Conservation (phyloP, 805 yeast genomes). For the Candida tammaniensis region DNA sequence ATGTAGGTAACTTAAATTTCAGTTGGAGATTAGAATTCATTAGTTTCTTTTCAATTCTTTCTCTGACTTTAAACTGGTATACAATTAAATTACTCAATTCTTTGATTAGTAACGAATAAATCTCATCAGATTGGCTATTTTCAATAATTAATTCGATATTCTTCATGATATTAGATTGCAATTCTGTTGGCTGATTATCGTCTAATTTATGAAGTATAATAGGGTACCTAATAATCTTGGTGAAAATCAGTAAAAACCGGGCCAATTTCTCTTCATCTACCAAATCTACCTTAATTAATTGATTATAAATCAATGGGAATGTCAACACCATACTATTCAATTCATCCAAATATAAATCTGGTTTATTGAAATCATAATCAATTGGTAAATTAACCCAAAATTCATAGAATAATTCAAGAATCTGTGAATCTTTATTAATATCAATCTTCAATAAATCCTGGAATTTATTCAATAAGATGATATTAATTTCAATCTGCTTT, state of each 20-base stretch:
- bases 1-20: slow-evolving; percentile 55
- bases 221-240: slow-evolving; percentile 70
- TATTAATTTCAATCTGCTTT: slow-evolving; percentile 46
- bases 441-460: slow-evolving; percentile 41
- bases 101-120: slow-evolving; percentile 46
- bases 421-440: slow-evolving; percentile 3
- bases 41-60: slow-evolving; percentile 54
- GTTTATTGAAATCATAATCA: slow-evolving; percentile 40
- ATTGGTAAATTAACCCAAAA: slow-evolving; percentile 49
- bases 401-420: slow-evolving; percentile 35
- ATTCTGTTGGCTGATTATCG: slow-evolving; percentile 46
- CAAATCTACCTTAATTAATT: slow-evolving; percentile 22
- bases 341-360: slow-evolving; percentile 55
- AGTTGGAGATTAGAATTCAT: slow-evolving; percentile 27
- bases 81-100: slow-evolving; percentile 53
- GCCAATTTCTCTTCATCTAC: slow-evolving; percentile 39
- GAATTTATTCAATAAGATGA: slow-evolving; percentile 54
- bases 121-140: slow-evolving; percentile 23
- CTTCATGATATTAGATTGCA: slow-evolving; percentile 60
- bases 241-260: slow-evolving; percentile 55
- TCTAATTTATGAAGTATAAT: slow-evolving; percentile 61
- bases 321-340: slow-evolving; percentile 53
- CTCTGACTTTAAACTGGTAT: slow-evolving; percentile 61
- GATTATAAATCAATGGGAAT: slow-evolving; percentile 45
- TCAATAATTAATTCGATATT: slow-evolving; percentile 38